phyloP scores from a whole-genome alignment of 2,329 filamentous ascomycete genomes.

The Claviceps sorghi region DNA sequence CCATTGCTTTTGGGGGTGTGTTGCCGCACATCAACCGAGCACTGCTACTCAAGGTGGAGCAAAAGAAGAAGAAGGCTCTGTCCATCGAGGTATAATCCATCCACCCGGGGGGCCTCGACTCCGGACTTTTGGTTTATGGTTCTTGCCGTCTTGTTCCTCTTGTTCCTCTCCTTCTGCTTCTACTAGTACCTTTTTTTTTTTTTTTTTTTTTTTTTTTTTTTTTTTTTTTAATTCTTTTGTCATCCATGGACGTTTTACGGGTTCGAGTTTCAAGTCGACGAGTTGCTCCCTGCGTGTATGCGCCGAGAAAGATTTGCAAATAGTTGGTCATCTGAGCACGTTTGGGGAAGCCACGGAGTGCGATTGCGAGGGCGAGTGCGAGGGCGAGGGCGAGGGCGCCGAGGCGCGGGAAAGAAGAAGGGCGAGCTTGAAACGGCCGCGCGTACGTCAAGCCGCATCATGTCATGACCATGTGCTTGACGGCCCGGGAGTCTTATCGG shows the following conservation, averaged over 20 bases:
- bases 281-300: slow-evolving; percentile 1
- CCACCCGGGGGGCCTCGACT: not conserved
- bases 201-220: not conserved
- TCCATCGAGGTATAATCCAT: slow-evolving; percentile 27
- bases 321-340: not conserved
- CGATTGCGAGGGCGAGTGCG: not conserved
- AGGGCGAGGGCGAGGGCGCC: not conserved
- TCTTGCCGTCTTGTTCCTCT: not conserved
- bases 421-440: no score
- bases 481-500: no score
- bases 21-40: slow-evolving; percentile 98
- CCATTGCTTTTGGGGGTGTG: slow-evolving; percentile 96
- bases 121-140: slow-evolving; percentile 8
- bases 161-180: slow-evolving; percentile 5
- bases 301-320: slow-evolving; percentile 3
- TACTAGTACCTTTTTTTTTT: slow-evolving; percentile 2
- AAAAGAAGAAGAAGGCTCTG: slow-evolving; percentile 90
- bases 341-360: not conserved
- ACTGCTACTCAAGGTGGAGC: slow-evolving; percentile 85
- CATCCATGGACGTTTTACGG: not conserved
- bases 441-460: no score
- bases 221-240: not conserved
- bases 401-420: no score
- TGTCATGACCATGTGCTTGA: no score
- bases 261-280: not conserved